Conservation (phyloP, 257 asterid genomes). For the Striga asiatica region DNA sequence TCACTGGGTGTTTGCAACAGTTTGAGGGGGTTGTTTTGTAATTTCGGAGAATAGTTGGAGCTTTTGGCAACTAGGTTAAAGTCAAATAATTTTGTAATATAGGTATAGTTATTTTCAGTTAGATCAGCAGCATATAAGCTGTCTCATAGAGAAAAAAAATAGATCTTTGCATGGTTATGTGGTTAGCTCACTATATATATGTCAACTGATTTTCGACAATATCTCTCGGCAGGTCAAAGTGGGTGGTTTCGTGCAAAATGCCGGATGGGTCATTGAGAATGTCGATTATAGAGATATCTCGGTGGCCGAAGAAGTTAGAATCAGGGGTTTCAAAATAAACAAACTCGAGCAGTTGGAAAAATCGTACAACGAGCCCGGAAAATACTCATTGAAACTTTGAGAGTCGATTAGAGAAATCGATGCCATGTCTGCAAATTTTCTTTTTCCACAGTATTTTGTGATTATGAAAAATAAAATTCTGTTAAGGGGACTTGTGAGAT, state of each 20-base stretch:
- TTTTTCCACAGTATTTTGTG: too few relatives aligned
- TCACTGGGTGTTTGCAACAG: background rate
- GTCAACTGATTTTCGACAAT: constrained; percentile 1
- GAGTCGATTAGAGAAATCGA: background rate
- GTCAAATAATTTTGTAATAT: too few relatives aligned
- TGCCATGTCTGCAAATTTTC: constrained; percentile 2
- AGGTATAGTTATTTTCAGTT: too few relatives aligned
- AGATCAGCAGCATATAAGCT: too few relatives aligned
- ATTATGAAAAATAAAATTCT: too few relatives aligned
- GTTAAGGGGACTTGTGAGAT: too few relatives aligned
- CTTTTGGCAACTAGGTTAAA: too few relatives aligned
- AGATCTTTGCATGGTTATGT: too few relatives aligned
- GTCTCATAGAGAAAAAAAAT: too few relatives aligned
- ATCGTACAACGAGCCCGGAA: constrained; percentile 45
- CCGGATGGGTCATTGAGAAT: constrained; percentile 68
- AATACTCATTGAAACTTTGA: constrained; percentile 41
- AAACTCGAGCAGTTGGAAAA: constrained; percentile 67
- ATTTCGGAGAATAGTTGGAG: background rate
- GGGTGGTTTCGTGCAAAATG: constrained; percentile 54
- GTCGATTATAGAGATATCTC: constrained; percentile 66
- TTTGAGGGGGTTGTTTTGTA: background rate
- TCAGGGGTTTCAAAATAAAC: constrained; percentile 72
- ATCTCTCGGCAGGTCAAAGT: constrained; percentile 56
- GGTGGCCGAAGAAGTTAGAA: constrained; percentile 75
- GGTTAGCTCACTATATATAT: too few relatives aligned